A percentile compares a stretch with the other conserved stretches of the same genome.
phyloP scores from a whole-genome alignment of 2,329 filamentous ascomycete species.

The Botryotinia narcissicola region DNA sequence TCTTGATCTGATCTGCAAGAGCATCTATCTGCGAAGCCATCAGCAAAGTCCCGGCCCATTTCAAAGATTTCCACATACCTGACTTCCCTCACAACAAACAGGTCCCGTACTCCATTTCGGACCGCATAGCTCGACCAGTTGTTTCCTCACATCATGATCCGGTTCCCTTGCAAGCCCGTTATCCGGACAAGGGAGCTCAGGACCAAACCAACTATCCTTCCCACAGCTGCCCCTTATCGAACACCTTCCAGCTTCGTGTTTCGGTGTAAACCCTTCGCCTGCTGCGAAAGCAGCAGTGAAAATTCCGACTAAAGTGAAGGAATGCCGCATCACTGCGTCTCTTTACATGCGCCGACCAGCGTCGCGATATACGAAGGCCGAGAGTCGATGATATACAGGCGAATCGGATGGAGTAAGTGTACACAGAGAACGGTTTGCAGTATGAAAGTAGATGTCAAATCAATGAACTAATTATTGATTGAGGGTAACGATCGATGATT shows the following conservation, averaged over 20 bases:
- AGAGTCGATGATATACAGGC: not conserved
- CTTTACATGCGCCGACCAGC: conserved; percentile 23
- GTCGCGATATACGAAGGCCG: conserved; percentile 15
- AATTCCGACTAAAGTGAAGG: conserved; percentile 28
- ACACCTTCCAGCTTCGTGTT: conserved; percentile 84
- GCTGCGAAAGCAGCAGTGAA: conserved; percentile 27
- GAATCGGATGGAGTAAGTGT: not conserved
- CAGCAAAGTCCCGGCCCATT: not conserved
- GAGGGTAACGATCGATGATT: not conserved
- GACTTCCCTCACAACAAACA: conserved; percentile 80
- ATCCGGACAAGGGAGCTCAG: conserved; percentile 87
- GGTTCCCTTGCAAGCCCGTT: conserved; percentile 79
- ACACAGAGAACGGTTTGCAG: not conserved
- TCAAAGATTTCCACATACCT: conserved; percentile 50
- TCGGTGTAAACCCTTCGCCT: conserved; percentile 43
- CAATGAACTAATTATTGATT: not conserved
- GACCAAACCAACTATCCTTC: conserved; percentile 84
- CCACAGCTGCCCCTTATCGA: conserved; percentile 91
- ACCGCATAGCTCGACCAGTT: conserved; percentile 83
- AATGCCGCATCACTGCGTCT: conserved; percentile 25
- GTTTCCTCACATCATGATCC: conserved; percentile 65
- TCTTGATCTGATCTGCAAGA: conserved; percentile 79
- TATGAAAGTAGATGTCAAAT: not conserved
- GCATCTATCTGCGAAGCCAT: conserved; percentile 60
- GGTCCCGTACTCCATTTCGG: conserved; percentile 79